Evolutionary conservation across 2,329 filamentous ascomycete species (phyloP), one percentile per base, ranked within the genome.

Genomic region (Cercospora zeae-maydis): DNA sequence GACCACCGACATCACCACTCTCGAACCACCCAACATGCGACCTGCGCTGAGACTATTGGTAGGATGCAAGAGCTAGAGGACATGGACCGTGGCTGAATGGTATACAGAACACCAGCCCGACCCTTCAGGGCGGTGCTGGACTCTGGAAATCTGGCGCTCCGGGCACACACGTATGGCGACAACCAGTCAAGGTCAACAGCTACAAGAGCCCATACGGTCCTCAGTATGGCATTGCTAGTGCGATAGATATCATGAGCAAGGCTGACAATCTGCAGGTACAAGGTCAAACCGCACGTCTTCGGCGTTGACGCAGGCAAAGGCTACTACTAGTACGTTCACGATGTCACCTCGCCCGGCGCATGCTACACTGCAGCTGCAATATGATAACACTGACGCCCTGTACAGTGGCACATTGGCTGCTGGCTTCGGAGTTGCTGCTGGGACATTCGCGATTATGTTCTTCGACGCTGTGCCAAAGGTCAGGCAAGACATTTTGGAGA

Each of bases 391-490:
- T 64, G 47, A 64, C 47, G n/a, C 34, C 2, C 21, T 9, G 68
- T 76, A 59, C 78, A 77, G 74, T 78, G 81, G 76, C 61, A 67
- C 72, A 59, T 79, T 85, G 55, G 82, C 80, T 49, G 81, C 76
- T 59, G 79, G 79, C 52, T 86, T 87, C 76, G 86, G 84, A 67
- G 82, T 80, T 66, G 79, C 81, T 52, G 80, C 82, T 45, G 85
- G 83, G 66, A 78, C 84, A 73, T 84, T 85, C 75, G 84, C 83
- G 37, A 74, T 88, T 69, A 87, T 85, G 79, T 86, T 88, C 81
- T 84, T 88, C 77, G 83, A 84, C 70, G 85, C 86, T 70, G 80
- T 88, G 82, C 85, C 24, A 42, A 60, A 64, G 52, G 66, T 69
- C 52, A 66, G 67, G 61, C 56, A 66, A 57, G 70, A 71, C 51